phyloP scores from a whole-genome alignment of 1,284 basidiomycete species.

The Ceratobasidium sp. region DNA sequence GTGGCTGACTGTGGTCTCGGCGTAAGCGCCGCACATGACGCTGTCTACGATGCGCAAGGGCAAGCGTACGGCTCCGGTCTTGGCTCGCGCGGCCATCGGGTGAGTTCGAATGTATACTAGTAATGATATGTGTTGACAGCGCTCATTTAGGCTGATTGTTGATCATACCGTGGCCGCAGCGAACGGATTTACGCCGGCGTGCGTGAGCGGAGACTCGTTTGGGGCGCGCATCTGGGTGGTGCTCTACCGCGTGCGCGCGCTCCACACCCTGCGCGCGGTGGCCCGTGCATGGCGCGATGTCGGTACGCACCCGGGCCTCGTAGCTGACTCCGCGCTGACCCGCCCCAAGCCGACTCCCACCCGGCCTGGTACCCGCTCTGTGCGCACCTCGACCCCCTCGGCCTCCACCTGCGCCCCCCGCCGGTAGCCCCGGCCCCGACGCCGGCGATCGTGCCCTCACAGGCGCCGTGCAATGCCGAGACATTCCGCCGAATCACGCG shows the following conservation, averaged over 20 bases:
- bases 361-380: constrained; percentile 19
- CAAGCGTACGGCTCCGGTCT: constrained; percentile 27
- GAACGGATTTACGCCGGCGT: background rate
- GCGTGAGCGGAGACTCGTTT: constrained; percentile 8
- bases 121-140: background rate
- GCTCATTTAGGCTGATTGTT: constrained; percentile 10
- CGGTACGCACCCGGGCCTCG: constrained; percentile 6
- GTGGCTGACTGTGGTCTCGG: constrained; percentile 29
- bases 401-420: background rate
- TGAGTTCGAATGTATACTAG: background rate
- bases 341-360: constrained; percentile 15
- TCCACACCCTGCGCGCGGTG: constrained; percentile 16
- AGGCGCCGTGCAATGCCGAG: constrained; percentile 4
- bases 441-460: background rate
- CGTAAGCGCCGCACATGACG: constrained; percentile 35
- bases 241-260: constrained; percentile 8
- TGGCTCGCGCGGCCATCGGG: constrained; percentile 16
- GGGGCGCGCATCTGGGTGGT: constrained; percentile 18
- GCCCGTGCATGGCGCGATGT: constrained; percentile 25
- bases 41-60: constrained; percentile 42
- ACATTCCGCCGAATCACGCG: constrained; percentile 29
- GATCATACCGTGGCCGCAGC: background rate
- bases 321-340: background rate
- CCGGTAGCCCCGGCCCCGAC: background rate
- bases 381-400: constrained; percentile 15